Conservation (phyloP, 208 protist genomes). For the Angomonas ambiguus region DNA sequence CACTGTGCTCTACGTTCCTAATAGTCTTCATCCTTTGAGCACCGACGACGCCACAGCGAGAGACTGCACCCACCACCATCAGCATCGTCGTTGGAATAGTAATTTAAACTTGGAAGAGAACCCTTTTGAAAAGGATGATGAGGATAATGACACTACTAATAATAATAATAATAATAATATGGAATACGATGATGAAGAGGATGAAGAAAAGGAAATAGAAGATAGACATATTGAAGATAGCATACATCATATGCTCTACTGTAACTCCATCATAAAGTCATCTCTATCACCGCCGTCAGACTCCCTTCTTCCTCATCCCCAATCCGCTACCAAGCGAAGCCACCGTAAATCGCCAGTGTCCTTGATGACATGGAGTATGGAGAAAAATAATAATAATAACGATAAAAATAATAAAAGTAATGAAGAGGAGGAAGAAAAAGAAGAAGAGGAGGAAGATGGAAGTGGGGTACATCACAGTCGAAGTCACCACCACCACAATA, state of each 20-base stretch:
- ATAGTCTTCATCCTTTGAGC: neutral
- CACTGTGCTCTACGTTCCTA: neutral
- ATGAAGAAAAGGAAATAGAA: too few relatives aligned
- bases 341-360: too few relatives aligned
- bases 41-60: neutral
- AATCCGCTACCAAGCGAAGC: too few relatives aligned
- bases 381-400: neutral
- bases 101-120: neutral
- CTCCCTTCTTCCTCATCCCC: too few relatives aligned
- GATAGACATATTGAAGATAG: too few relatives aligned
- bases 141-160: too few relatives aligned
- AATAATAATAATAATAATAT: conserved; percentile 1
- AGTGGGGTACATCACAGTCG: too few relatives aligned
- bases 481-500: too few relatives aligned
- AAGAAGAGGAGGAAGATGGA: too few relatives aligned
- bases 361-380: too few relatives aligned
- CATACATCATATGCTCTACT: neutral
- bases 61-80: neutral
- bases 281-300: too few relatives aligned
- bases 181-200: neutral
- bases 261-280: neutral
- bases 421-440: too few relatives aligned
- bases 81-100: neutral
- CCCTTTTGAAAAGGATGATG: neutral
- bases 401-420: neutral